Evolutionary conservation across 2,329 filamentous ascomycete genomes (phyloP).

Genomic region (Botrytis medusae): DNA sequence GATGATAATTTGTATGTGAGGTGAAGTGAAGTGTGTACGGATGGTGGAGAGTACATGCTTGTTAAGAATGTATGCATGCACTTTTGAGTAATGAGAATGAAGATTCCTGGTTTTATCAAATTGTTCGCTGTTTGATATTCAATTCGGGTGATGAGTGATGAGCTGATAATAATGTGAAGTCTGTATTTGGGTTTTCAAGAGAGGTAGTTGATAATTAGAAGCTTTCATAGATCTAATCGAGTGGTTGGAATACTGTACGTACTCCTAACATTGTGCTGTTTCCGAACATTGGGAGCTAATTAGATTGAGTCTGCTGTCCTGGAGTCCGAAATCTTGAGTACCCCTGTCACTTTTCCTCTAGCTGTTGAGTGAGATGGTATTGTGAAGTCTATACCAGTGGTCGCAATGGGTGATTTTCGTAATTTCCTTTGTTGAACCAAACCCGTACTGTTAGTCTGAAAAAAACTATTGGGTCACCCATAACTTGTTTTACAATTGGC

Average conservation of each 20-base stretch:
- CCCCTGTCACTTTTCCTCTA: background rate
- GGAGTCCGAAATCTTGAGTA: background rate
- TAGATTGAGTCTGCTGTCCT: background rate
- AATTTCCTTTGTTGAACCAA: no score
- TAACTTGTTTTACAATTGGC: no score
- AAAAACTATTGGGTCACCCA: no score
- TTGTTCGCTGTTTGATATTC: background rate
- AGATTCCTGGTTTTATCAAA: background rate
- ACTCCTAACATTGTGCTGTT: background rate
- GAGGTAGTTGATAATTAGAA: background rate
- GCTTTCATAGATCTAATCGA: background rate
- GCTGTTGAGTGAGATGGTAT: no score
- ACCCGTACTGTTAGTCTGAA: no score
- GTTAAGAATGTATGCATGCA: background rate
- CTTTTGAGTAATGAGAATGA: constrained; percentile 5
- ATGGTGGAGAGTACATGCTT: background rate
- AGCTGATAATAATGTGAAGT: background rate
- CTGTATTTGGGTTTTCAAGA: background rate
- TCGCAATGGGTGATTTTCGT: no score
- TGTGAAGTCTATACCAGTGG: no score
- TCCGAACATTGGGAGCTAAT: background rate
- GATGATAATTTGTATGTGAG: constrained; percentile 13
- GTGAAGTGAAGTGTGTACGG: background rate
- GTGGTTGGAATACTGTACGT: background rate
- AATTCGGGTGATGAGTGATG: background rate